phyloP scores from a whole-genome alignment of 176 grass and related monocot genomes.

The Zoysia pacifica region DNA sequence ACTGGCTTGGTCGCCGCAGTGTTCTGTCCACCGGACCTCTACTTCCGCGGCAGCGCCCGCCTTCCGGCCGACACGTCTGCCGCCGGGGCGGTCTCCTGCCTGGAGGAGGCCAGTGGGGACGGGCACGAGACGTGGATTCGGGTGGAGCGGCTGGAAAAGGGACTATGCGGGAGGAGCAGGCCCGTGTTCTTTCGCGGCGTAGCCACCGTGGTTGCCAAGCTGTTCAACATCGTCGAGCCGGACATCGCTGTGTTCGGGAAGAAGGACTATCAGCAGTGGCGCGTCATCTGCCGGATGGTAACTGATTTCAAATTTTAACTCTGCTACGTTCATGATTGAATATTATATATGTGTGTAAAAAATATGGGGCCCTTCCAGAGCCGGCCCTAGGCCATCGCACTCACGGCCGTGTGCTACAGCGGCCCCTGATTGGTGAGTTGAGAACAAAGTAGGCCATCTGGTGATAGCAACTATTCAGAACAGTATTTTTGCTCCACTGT shows the following conservation, averaged over 20 bases:
- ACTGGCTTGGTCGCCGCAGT: conserved; percentile 58
- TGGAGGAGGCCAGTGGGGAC: conserved; percentile 53
- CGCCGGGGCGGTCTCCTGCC: conserved; percentile 39
- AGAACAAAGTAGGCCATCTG: not conserved
- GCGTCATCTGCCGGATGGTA: conserved; percentile 82
- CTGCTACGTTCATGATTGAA: not conserved
- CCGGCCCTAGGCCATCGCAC: too few relatives aligned
- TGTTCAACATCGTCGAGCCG: conserved; percentile 83
- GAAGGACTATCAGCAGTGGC: conserved; percentile 98
- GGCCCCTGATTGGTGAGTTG: not conserved
- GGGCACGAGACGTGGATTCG: conserved; percentile 80
- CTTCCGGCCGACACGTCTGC: not conserved
- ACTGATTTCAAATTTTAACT: not conserved
- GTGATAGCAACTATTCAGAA: not conserved
- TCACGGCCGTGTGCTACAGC: too few relatives aligned
- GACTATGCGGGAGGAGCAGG: conserved; percentile 74
- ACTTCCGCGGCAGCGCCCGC: conserved; percentile 38
- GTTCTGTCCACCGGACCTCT: conserved; percentile 70
- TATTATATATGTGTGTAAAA: not conserved
- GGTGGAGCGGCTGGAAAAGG: conserved; percentile 75
- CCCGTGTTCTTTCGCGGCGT: conserved; percentile 86
- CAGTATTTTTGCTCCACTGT: not conserved
- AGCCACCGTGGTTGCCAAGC: conserved; percentile 74
- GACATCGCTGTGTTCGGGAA: conserved; percentile 89
- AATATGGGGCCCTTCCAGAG: too few relatives aligned